Evolutionary conservation across 371 early-diverging fungal genomes (phyloP), one percentile per base, ranked within the genome.

Genomic region (Mucor saturninus): DNA sequence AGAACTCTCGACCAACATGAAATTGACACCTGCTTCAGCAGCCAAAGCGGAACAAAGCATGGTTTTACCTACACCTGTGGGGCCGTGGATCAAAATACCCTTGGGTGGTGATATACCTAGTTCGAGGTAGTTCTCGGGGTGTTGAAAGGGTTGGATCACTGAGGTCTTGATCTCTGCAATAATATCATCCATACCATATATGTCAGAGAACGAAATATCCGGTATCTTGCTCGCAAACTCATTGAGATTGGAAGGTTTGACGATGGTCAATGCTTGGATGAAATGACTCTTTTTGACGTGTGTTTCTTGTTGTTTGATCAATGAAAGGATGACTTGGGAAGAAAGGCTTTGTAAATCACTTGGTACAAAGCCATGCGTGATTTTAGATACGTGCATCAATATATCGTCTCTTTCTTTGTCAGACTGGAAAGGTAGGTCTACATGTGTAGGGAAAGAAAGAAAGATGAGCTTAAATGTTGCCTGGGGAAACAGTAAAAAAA

Each of bases 61-160:
- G 0, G 99, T 99, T 79, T 99, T 99, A 57, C 99, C 99, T 58
- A 98, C 98, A 9, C 99, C 99, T 2, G 99, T 98, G 7, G 99
- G 99, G 3, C 99, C 99, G 76, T 99, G 96, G 67, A 99, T 87
- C 52, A 99, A 77, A 14, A 99, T 96, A 57, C 99, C 95, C 32
- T 90, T 81, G 0, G 99, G 99, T 5, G 99, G 98, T 38, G 92
- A 82, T 13, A 98, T 95, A 4, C 96, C 97, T 60, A 99, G 77
- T 29, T 86, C 85, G 26, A 77, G 65, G 65, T 94, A 98, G 14
- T 94, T 82, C 59, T 90, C 90, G 0, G 97, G 94, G 62, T 97
- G 91, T 40, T 89, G 72, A 50, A 97, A 91, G 4, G 99, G 98
- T 46, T 87, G 80, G 14, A 91, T 83, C 1, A 92, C 79, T 1